A percentile compares a stretch with the other conserved stretches of the same genome.
Conservation (phyloP, 2,329 filamentous ascomycete species). For the Colletotrichum phormii region DNA sequence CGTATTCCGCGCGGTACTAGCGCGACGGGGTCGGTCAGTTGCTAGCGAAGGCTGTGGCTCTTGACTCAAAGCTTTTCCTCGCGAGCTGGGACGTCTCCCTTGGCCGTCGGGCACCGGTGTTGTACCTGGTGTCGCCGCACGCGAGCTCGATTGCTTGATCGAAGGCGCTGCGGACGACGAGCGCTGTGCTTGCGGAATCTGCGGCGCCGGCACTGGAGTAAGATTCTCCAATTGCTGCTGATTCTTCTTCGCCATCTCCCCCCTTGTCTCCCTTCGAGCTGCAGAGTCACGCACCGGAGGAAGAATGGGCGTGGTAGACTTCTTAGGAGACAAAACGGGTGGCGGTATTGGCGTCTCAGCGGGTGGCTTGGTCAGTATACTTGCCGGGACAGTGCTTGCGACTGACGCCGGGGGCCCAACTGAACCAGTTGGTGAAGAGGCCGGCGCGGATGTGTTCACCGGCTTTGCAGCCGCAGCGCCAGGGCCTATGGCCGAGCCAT, state of each 20-base stretch:
- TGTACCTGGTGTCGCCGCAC: slow-evolving; percentile 49
- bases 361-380: slow-evolving; percentile 48
- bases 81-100: slow-evolving; percentile 60
- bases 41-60: slow-evolving; percentile 62
- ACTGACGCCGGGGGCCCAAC: background rate
- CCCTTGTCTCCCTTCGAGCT: slow-evolving; percentile 58
- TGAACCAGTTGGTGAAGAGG: slow-evolving; percentile 32
- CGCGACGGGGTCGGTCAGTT: slow-evolving; percentile 64
- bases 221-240: slow-evolving; percentile 43
- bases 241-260: slow-evolving; percentile 54
- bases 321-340: slow-evolving; percentile 46
- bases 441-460: slow-evolving; percentile 25
- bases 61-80: slow-evolving; percentile 64
- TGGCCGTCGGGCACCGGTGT: slow-evolving; percentile 53
- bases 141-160: slow-evolving; percentile 47
- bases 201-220: slow-evolving; percentile 18
- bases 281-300: slow-evolving; percentile 48
- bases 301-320: slow-evolving; percentile 49
- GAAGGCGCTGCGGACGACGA: slow-evolving; percentile 41
- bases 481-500: slow-evolving; percentile 14
- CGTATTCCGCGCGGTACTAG: slow-evolving; percentile 69
- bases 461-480: slow-evolving; percentile 11
- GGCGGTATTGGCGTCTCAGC: slow-evolving; percentile 57
- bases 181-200: slow-evolving; percentile 36
- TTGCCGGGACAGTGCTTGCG: slow-evolving; percentile 50